These are phyloP conservation scores for Backusella tarrabulga DNA, from an alignment of 192 early-diverging fungal species.

Conservation along the genomic window DNA sequence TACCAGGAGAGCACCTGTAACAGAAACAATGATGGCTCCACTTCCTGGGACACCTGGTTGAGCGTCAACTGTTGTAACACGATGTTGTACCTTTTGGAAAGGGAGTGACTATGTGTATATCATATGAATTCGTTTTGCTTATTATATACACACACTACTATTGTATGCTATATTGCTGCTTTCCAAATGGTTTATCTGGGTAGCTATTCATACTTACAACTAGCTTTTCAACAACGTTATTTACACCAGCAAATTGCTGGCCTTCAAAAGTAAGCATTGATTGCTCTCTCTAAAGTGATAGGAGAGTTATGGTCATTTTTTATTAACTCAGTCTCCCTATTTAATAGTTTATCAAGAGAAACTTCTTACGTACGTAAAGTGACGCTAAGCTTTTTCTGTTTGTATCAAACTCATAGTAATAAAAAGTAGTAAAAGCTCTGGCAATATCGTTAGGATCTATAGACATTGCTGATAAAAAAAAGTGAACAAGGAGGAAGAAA, in stretches of 20 bases:
- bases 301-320: neutral
- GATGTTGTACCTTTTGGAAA: constrained; percentile 73
- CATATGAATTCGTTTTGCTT: neutral
- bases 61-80: constrained; percentile 75
- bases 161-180: no score
- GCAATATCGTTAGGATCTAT: constrained; percentile 44
- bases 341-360: neutral
- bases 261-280: constrained; percentile 93
- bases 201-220: constrained; percentile 23
- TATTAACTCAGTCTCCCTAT: neutral
- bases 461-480: constrained; percentile 1
- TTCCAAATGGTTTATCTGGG: no score
- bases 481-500: constrained; percentile 1
- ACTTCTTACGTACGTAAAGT: constrained; percentile 73
- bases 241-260: constrained; percentile 54
- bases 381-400: constrained; percentile 60
- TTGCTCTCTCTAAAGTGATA: constrained; percentile 55
- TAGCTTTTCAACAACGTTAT: constrained; percentile 76
- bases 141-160: neutral
- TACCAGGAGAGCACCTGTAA: constrained; percentile 89
- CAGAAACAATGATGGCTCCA: constrained; percentile 71
- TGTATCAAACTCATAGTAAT: constrained; percentile 85
- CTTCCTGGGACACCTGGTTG: constrained; percentile 67
- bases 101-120: constrained; percentile 58
- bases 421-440: constrained; percentile 77